A percentile compares a stretch with the other conserved stretches of the same genome.
phyloP scores from a whole-genome alignment of 1,139 yeast species.

The Yamadazyma atmosphaerica region DNA sequence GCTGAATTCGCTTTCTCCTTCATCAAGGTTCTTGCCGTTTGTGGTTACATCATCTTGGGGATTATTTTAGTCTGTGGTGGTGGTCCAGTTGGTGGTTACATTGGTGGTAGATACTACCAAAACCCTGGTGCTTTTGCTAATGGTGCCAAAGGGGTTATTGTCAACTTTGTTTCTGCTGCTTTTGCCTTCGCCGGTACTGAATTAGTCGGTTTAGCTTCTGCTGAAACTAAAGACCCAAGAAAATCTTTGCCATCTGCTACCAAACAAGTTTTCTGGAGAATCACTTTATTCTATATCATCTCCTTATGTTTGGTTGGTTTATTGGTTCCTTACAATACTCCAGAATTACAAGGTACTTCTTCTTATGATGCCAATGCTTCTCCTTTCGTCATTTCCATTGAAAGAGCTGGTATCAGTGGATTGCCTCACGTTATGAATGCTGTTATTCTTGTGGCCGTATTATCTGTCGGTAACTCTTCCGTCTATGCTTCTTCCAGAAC shows the following conservation, averaged over 20 bases:
- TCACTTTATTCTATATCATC: constrained; percentile 43
- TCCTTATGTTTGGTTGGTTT: constrained; percentile 45
- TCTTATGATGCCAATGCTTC: constrained; percentile 47
- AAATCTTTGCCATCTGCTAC: constrained; percentile 44
- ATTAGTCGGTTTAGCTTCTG: constrained; percentile 47
- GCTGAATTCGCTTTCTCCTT: constrained; percentile 64
- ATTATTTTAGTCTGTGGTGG: constrained; percentile 72
- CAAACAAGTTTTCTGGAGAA: constrained; percentile 51
- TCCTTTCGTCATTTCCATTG: constrained; percentile 49
- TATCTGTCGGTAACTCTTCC: constrained; percentile 53
- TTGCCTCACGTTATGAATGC: constrained; percentile 51
- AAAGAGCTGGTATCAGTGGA: constrained; percentile 42
- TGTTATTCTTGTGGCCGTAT: constrained; percentile 46
- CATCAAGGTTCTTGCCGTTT: constrained; percentile 61
- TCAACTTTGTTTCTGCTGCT: constrained; percentile 48
- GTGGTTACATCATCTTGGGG: constrained; percentile 72
- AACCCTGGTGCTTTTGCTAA: constrained; percentile 66
- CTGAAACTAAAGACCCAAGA: constrained; percentile 43
- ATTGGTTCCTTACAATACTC: constrained; percentile 41
- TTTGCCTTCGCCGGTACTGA: constrained; percentile 52
- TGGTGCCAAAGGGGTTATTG: constrained; percentile 57
- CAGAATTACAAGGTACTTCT: constrained; percentile 32
- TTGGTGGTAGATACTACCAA: constrained; percentile 61
- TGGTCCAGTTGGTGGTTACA: constrained; percentile 45
- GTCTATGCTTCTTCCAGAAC: constrained; percentile 81